Evolutionary conservation across 257 asterid genomes (phyloP), one percentile per base, ranked within the genome.

Genomic region (Ilex asprella): DNA sequence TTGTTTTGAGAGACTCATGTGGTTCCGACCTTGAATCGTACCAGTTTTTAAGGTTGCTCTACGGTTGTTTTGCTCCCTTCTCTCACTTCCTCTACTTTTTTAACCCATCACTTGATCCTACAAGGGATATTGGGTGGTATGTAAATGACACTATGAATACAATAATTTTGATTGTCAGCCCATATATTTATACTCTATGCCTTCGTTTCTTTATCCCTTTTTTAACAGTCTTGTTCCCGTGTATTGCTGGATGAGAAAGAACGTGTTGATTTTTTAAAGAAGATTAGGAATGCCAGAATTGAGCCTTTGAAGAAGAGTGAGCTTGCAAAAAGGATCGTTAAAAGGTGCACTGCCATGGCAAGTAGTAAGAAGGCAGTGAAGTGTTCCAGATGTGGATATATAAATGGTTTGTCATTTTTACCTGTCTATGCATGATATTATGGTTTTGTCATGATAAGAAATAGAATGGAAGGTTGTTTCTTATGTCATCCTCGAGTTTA

Each of bases 361-460:
- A 80, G 70, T 49, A 72, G 77, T 67, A 81, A 52, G 78, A 83
- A 65, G 65, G 66, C 75, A 50, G 75, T 63, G 14, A 56, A 56
- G 74, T 92, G 99, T 77, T 60, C 83, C 61, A 84, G 82, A 72
- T 92, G 99, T 58, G 89, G 87, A 73, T 78, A 79, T 70, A 50
- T 70, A 59, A 92, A 86, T 79, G 99, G 97, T 92, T 35, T 71
- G 91, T 39, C 69, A 62, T 59, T 67, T 21, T 62, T 57, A 58
- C 31, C 67, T 35, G 41, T 35, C 8, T 8, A 35, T 52, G 13
- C 35, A 35, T 35, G 41, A 35, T 35, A 35, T 35, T 35, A 35
- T 35, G 41, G 8, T 35, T 35, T 35, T 4, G 41, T 35, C 41
- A 35, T 35, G 41, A 35, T 35, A 35, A 35, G 41, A 35, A 35